These are phyloP conservation scores for Schizopora paradoxa DNA, from an alignment of 1,284 basidiomycete genomes.

Conservation along the genomic window DNA sequence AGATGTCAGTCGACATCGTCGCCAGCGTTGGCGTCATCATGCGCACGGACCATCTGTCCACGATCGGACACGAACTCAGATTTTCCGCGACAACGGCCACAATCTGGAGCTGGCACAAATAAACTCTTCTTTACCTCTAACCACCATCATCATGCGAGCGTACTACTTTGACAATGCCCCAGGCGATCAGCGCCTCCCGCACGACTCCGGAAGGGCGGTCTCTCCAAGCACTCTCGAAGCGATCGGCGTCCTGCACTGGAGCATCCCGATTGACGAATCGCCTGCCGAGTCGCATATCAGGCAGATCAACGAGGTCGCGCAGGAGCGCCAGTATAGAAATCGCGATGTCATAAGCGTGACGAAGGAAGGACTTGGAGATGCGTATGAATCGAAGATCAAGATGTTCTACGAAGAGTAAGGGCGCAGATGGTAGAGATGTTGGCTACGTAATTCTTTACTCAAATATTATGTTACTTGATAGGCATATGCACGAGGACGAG, in stretches of 20 bases:
- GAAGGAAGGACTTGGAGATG: conserved; percentile 68
- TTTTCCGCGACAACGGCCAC: no score
- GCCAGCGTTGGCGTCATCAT: no score
- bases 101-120: neutral
- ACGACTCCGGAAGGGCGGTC: conserved; percentile 61
- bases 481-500: conserved; percentile 88
- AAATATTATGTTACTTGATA: conserved; percentile 26
- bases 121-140: neutral
- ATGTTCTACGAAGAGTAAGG: conserved; percentile 77
- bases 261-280: conserved; percentile 51
- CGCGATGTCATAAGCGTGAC: conserved; percentile 71
- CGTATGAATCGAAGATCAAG: conserved; percentile 75
- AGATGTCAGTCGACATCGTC: no score
- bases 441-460: neutral
- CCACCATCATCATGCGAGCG: conserved; percentile 51
- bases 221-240: conserved; percentile 40
- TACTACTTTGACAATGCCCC: conserved; percentile 77
- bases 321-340: conserved; percentile 71
- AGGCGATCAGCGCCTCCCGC: conserved; percentile 73
- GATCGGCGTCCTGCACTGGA: conserved; percentile 60
- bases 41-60: no score
- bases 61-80: no score
- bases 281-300: conserved; percentile 43
- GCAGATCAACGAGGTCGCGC: conserved; percentile 54
- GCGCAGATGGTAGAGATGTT: neutral